Percentiles rank a stretch among this genome's conserved stretches.
phyloP scores from a whole-genome alignment of 2,329 filamentous ascomycete genomes.

The Botryotinia convoluta region DNA sequence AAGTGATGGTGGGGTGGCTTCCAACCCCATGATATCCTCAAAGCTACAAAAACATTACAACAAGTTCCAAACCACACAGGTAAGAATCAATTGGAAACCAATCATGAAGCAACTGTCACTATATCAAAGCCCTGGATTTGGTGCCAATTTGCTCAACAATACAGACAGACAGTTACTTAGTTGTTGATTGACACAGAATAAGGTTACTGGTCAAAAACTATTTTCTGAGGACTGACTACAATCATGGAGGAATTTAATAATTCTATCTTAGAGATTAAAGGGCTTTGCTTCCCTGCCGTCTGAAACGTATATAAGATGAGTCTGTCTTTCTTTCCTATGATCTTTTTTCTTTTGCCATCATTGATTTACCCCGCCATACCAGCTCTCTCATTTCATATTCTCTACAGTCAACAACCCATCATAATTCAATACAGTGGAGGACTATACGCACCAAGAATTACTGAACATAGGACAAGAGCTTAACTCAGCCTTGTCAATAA shows the following conservation, averaged over 20 bases:
- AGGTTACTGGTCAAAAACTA: not conserved
- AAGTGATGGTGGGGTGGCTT: too few relatives aligned
- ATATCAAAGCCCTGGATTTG: too few relatives aligned
- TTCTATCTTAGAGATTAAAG: not conserved
- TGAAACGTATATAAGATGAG: not conserved
- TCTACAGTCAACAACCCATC: not conserved
- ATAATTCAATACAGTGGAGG: not conserved
- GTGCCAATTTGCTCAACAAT: too few relatives aligned
- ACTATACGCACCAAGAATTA: not conserved
- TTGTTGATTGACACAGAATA: too few relatives aligned
- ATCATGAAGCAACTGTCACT: too few relatives aligned
- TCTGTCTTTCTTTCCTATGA: not conserved
- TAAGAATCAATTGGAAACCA: too few relatives aligned
- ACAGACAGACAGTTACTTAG: too few relatives aligned
- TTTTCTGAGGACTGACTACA: not conserved
- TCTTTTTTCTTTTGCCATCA: not conserved
- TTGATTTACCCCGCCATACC: not conserved
- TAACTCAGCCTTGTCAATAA: not conserved
- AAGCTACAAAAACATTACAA: too few relatives aligned
- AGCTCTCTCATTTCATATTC: not conserved
- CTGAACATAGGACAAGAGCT: not conserved
- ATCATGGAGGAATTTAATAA: not conserved
- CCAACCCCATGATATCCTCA: too few relatives aligned
- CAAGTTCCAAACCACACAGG: too few relatives aligned
- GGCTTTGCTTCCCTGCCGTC: not conserved